Percentiles rank a stretch among this genome's conserved stretches.
Conservation (phyloP, 805 yeast species). For the Metschnikowia lochheadii region DNA sequence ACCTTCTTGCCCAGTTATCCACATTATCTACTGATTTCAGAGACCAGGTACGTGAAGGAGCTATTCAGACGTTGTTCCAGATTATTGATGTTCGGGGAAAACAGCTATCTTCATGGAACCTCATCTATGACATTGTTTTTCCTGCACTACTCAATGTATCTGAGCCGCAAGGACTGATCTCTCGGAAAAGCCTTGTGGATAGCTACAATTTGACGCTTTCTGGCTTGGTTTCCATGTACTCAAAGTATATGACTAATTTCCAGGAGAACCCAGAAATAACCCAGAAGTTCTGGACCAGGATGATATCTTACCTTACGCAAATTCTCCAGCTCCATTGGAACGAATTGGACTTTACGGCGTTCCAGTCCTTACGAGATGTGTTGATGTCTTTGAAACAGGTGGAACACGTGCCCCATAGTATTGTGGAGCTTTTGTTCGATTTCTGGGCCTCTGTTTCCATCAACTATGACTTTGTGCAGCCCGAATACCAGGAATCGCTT, state of each 20-base stretch:
- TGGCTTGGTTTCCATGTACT: constrained; percentile 63
- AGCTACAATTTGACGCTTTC: constrained; percentile 56
- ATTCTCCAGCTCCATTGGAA: constrained; percentile 40
- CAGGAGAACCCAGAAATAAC: constrained; percentile 16
- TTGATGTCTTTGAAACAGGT: constrained; percentile 30
- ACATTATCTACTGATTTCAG: constrained; percentile 61
- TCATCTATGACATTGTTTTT: constrained; percentile 63
- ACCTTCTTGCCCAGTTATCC: constrained; percentile 50
- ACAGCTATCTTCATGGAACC: constrained; percentile 57
- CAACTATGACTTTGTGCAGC: constrained; percentile 39
- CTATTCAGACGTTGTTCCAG: constrained; percentile 83
- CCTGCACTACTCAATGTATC: constrained; percentile 41
- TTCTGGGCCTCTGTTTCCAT: constrained; percentile 48
- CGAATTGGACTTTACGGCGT: constrained; percentile 54
- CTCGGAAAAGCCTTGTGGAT: constrained; percentile 50
- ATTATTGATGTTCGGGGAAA: constrained; percentile 37
- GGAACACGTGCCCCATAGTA: constrained; percentile 12
- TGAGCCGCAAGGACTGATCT: constrained; percentile 16
- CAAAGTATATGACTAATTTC: constrained; percentile 45
- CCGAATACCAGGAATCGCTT: constrained; percentile 57
- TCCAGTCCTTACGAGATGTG: constrained; percentile 49
- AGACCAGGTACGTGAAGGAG: constrained; percentile 82
- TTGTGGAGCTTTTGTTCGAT: constrained; percentile 39
- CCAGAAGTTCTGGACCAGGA: constrained; percentile 49
- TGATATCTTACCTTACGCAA: constrained; percentile 47